A percentile compares a stretch with the other conserved stretches of the same genome.
Evolutionary conservation across 2,329 filamentous ascomycete species (phyloP).

Genomic region (Beauveria sp.): DNA sequence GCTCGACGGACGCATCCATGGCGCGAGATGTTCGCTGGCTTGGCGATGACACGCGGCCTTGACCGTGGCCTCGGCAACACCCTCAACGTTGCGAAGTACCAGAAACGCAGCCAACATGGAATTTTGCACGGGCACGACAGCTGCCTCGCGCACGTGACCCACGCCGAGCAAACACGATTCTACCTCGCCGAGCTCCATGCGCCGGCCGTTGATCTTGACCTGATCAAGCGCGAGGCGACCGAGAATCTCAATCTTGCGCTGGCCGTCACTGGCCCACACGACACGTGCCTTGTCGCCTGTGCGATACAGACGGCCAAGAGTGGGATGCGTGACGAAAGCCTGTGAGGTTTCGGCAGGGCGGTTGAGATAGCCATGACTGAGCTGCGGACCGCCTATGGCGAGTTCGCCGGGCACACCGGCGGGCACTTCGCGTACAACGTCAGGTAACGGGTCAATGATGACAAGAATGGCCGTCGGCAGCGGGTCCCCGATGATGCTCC

Average conservation of each 20-base stretch:
- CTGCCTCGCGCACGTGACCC: slow-evolving; percentile 24
- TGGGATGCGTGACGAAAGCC: neutral
- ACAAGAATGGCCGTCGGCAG: neutral
- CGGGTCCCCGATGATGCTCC: neutral
- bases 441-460: neutral
- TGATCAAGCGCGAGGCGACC: neutral
- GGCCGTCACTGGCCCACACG: neutral
- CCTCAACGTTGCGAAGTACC: neutral
- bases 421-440: neutral
- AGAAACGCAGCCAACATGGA: neutral
- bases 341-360: neutral
- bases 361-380: slow-evolving; percentile 6
- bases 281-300: slow-evolving; percentile 1
- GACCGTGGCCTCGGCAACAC: neutral
- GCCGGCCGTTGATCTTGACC: slow-evolving; percentile 5
- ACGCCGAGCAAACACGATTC: neutral
- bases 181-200: neutral
- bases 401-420: slow-evolving; percentile 6
- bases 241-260: neutral
- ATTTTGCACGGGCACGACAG: slow-evolving; percentile 38
- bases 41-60: neutral
- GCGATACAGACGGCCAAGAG: neutral
- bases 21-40: neutral
- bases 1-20: slow-evolving; percentile 4
- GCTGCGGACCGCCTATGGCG: slow-evolving; percentile 19